These are phyloP conservation scores for Xylaria sp. DNA, from an alignment of 2,329 filamentous ascomycete genomes.

Conservation along the genomic window DNA sequence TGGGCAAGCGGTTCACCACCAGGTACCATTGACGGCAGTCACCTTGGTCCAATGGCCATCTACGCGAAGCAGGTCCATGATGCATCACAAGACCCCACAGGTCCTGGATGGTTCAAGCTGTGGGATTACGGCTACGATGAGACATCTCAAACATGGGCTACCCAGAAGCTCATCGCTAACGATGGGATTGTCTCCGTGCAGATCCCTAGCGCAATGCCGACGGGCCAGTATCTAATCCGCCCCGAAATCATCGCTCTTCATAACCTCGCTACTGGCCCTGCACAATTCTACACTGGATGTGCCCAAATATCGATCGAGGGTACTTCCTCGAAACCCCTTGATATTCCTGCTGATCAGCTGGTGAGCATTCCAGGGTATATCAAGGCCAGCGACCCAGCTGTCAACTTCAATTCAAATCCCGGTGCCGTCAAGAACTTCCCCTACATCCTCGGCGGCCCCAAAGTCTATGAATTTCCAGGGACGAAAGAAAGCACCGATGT, in stretches of 20 bases:
- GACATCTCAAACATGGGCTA: slow-evolving; percentile 39
- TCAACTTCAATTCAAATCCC: slow-evolving; percentile 35
- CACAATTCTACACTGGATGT: slow-evolving; percentile 53
- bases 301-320: slow-evolving; percentile 15
- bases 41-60: slow-evolving; percentile 32
- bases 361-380: slow-evolving; percentile 36
- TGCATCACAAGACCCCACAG: slow-evolving; percentile 7
- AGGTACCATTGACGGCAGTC: slow-evolving; percentile 29
- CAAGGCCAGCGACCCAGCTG: slow-evolving; percentile 26
- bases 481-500: slow-evolving; percentile 20
- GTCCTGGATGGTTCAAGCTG: slow-evolving; percentile 36
- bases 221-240: slow-evolving; percentile 66
- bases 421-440: slow-evolving; percentile 25
- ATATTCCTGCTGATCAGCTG: slow-evolving; percentile 50
- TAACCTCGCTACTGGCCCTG: slow-evolving; percentile 52
- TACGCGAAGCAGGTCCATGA: slow-evolving; percentile 28
- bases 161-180: slow-evolving; percentile 55
- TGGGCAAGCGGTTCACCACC: slow-evolving; percentile 23
- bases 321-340: slow-evolving; percentile 45
- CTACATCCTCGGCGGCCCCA: slow-evolving; percentile 23
- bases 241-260: slow-evolving; percentile 68
- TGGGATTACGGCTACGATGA: slow-evolving; percentile 42
- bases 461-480: slow-evolving; percentile 18
- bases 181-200: slow-evolving; percentile 58
- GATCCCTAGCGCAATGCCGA: slow-evolving; percentile 60